phyloP scores from a whole-genome alignment of 1,284 basidiomycete genomes.

The Leccinum huronense region DNA sequence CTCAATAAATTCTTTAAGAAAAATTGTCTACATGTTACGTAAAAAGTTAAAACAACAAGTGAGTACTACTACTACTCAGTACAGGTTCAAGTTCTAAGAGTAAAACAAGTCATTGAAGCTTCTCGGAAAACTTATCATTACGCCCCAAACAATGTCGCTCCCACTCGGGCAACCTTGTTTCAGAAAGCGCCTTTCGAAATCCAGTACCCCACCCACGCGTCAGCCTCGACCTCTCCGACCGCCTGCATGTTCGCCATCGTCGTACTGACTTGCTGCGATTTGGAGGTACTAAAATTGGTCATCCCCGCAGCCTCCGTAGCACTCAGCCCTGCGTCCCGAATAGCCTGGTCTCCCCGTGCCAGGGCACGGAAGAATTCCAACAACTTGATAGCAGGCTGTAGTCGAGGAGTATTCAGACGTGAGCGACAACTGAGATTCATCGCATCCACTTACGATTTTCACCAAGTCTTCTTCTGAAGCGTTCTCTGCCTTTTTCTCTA shows the following conservation, averaged over 20 bases:
- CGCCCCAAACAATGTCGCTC: not conserved
- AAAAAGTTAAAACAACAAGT: too few relatives aligned
- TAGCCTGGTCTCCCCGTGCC: not conserved
- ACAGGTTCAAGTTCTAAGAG: too few relatives aligned
- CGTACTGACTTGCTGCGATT: conserved; percentile 15
- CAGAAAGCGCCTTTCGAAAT: conserved; percentile 12
- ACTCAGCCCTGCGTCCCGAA: not conserved
- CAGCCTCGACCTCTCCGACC: conserved; percentile 9
- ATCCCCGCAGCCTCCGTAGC: not conserved
- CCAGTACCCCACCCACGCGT: conserved; percentile 24
- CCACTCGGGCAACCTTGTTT: not conserved
- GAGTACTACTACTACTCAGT: too few relatives aligned
- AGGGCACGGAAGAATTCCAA: not conserved
- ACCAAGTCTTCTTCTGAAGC: not conserved
- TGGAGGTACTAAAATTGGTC: conserved; percentile 13
- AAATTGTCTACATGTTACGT: too few relatives aligned
- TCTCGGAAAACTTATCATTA: not conserved
- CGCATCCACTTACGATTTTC: not conserved
- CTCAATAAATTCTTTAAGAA: too few relatives aligned
- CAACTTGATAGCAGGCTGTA: not conserved
- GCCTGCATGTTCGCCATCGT: conserved; percentile 16
- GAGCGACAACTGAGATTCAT: not conserved
- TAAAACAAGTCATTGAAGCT: not conserved
- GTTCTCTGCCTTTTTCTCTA: not conserved
- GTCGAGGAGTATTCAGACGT: not conserved